A percentile compares a stretch with the other conserved stretches of the same genome.
Conservation (phyloP, 495 filamentous ascomycete genomes). For the Rhizodiscina lignyota region DNA sequence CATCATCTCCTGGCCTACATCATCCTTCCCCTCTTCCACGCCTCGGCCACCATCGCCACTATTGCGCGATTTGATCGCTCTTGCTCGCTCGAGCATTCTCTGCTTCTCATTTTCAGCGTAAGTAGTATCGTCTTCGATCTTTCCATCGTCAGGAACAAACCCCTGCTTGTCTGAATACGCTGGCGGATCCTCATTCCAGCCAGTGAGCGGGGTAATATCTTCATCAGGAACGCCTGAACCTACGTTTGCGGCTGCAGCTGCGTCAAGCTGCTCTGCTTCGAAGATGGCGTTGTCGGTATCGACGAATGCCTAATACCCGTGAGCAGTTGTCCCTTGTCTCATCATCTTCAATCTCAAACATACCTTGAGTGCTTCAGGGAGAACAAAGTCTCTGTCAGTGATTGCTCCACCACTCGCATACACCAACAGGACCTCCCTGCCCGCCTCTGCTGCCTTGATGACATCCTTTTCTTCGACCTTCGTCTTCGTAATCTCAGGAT, state of each 20-base stretch:
- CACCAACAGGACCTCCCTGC: constrained; percentile 7
- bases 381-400: too few species aligned
- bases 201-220: too few species aligned
- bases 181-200: not conserved
- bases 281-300: not conserved
- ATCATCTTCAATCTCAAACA: constrained; percentile 10
- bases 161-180: not conserved
- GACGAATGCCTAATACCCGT: not conserved
- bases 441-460: constrained; percentile 6
- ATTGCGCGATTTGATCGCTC: too few species aligned
- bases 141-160: not conserved
- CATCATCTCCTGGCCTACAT: too few species aligned
- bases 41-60: too few species aligned
- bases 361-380: not conserved
- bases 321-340: not conserved
- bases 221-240: not conserved
- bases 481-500: not conserved
- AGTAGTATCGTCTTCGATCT: not conserved
- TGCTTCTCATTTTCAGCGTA: not conserved
- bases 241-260: not conserved
- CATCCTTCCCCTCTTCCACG: too few species aligned
- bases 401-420: constrained; percentile 12
- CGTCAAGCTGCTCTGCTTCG: not conserved
- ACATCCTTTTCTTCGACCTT: constrained; percentile 3
- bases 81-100: too few species aligned